A percentile compares a stretch with the other conserved stretches of the same genome.
These are phyloP conservation scores for Sphenostylis stenocarpa DNA, from an alignment of 306 rosid species.

Conservation along the genomic window DNA sequence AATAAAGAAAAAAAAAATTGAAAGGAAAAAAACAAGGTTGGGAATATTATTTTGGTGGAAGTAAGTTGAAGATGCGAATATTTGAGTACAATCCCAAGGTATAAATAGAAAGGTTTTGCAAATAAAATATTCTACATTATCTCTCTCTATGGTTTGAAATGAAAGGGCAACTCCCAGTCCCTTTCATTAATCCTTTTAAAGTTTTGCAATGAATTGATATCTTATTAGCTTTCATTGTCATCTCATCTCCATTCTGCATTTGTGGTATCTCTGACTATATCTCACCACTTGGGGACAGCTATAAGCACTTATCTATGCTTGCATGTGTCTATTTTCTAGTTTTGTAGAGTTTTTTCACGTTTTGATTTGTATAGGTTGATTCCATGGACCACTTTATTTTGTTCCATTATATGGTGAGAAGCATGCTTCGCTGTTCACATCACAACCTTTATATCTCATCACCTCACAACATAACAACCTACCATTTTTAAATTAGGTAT, in stretches of 20 bases:
- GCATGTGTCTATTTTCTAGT: background rate
- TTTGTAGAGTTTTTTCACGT: background rate
- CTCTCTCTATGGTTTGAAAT: background rate
- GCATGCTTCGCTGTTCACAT: slow-evolving; percentile 26
- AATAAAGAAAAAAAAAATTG: background rate
- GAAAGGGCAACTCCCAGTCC: background rate
- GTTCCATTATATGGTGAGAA: slow-evolving; percentile 8
- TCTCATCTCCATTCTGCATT: background rate
- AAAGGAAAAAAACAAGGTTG: background rate
- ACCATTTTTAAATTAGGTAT: background rate
- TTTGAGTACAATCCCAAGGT: background rate
- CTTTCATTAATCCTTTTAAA: slow-evolving; percentile 8
- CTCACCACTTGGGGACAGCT: background rate
- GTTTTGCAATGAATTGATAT: background rate
- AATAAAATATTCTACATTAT: background rate
- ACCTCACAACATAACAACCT: background rate
- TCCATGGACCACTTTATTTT: slow-evolving; percentile 25
- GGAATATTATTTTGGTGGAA: background rate
- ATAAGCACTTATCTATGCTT: background rate
- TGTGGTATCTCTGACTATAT: slow-evolving; percentile 1
- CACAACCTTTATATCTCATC: slow-evolving; percentile 5
- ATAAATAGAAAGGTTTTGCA: background rate
- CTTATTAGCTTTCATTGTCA: background rate
- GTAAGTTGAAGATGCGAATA: background rate
- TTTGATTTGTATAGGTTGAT: background rate